Base-by-base conservation (phyloP, 1,139 yeast species). In the Pichia sp. region DNA sequence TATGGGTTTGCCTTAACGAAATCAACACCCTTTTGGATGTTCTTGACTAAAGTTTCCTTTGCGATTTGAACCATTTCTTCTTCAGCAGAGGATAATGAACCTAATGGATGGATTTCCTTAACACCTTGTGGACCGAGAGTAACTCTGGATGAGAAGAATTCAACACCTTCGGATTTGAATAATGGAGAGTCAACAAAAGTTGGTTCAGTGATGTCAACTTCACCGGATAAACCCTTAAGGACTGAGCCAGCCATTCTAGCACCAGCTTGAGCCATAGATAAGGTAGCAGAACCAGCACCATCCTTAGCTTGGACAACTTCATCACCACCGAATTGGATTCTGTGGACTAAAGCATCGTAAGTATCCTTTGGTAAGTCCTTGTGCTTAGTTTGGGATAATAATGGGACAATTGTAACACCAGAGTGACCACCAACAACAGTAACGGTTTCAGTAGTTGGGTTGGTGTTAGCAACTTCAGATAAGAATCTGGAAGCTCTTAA, bases 251-350 rank as follows among this genome's bases (percentile, higher is more conserved):
- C 95, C 64, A 88, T 86, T 68, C 84, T 81, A 64, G 94, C 94
- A 71, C 97, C 97, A 48, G 97, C 98, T 66, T 84, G 90, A 54
- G 97, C 97, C 98, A 92, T 92, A 49, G 97, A 90, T 64, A 92
- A 77, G 55, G 98, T 92, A 61, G 97, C 98, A 48, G 97, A 88
- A 64, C 98, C 98, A 58, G 96, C 96, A 71, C 98, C 98, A 63
- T 85, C 81, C 80, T 92, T 92, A 61, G 97, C 97, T 75, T 90
- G 81, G 65, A 92, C 97, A 58, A 92, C 97, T 73, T 90, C 97
- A 65, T 90, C 97, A 75, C 97, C 97, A 69, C 97, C 97, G 61
- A 88, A 90, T 73, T 90, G 97, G 64, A 90, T 92, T 74, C 97
- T 83, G 77, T 87, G 78, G 66, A 87, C 78, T 65, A 90, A 77